Evolutionary conservation across 2,329 filamentous ascomycete genomes (phyloP), one percentile per base, ranked within the genome.

Genomic region (Orbilia ellipsospora): DNA sequence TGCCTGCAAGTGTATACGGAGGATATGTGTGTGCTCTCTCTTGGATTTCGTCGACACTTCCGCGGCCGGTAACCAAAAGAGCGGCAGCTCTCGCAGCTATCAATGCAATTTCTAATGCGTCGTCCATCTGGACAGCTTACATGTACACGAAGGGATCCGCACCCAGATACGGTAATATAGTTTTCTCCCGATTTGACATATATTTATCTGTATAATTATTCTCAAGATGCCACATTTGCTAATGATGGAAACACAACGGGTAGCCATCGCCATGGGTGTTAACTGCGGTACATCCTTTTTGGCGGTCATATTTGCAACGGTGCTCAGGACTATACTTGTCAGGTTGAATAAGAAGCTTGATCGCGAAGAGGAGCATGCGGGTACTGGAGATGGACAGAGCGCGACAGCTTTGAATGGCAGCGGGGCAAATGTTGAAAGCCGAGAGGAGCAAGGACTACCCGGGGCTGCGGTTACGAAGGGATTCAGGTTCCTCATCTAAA

Each of bases 41-140:
- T 1, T 95, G 92, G 92, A 92, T 94, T 77, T 88, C 87, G 55
- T 92, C 91, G 80, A 90, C 89, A 0, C 85, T 94, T 61, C 91
- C 91, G 0, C 87, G 91, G 4, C 92, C 92, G 2, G 90, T 91
- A 0, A 89, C 91, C 1, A 94, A 94, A 83, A 87, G 90, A 73
- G 89, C 89, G 1, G 88, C 90, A 0, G 90, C 90, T 0, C 81
- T 94, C 4, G 92, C 91, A 0, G 89, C 90, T 76, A 92, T 94
- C 82, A 94, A 94, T 80, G 89, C 89, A 1, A 85, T 92, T 8
- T 88, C 86, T 16, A 93, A 94, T 80, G 85, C 86, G 10, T 88
- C 87, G 50, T 88, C 86, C 56, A 93, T 94, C 77, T 93, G 90
- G 79, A 88, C 89, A 0, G 86, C 84, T 67, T 91, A 90, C 79